A percentile compares a stretch with the other conserved stretches of the same genome.
Evolutionary conservation across 805 yeast species (phyloP).

Genomic region (Myxozyma vanderwaltii): DNA sequence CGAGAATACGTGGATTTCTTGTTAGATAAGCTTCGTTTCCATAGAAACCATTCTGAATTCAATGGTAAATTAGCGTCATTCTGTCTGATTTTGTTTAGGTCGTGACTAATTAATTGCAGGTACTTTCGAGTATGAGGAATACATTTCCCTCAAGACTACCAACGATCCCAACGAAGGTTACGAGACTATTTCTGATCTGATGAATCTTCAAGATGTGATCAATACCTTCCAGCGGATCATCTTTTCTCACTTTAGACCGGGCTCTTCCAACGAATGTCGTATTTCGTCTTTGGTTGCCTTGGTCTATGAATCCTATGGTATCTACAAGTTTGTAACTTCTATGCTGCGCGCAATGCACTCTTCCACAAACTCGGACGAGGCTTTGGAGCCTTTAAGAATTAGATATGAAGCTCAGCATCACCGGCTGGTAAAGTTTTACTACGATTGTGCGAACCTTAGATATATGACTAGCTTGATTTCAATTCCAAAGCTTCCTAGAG

Average conservation of each 20-base stretch:
- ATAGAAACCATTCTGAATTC: conserved; percentile 79
- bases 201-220: conserved; percentile 81
- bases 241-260: conserved; percentile 67
- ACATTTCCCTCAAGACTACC: conserved; percentile 80
- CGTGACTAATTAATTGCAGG: conserved; percentile 11
- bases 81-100: not conserved
- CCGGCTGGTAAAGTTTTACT: conserved; percentile 76
- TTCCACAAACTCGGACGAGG: conserved; percentile 72
- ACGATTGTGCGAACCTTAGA: conserved; percentile 84
- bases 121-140: conserved; percentile 93
- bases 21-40: conserved; percentile 76
- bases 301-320: conserved; percentile 89
- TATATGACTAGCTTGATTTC: conserved; percentile 79
- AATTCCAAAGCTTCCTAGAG: conserved; percentile 63
- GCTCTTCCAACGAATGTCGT: conserved; percentile 67
- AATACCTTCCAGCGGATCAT: conserved; percentile 76
- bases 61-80: conserved; percentile 59
- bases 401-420: conserved; percentile 71
- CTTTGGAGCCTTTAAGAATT: conserved; percentile 70
- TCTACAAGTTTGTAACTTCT: conserved; percentile 81
- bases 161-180: conserved; percentile 91
- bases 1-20: conserved; percentile 73
- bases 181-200: conserved; percentile 80
- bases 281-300: conserved; percentile 86
- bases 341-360: conserved; percentile 88